A percentile compares a stretch with the other conserved stretches of the same genome.
Evolutionary conservation across 306 rosid species (phyloP).

Genomic region (Vigna reflexopilosa): DNA sequence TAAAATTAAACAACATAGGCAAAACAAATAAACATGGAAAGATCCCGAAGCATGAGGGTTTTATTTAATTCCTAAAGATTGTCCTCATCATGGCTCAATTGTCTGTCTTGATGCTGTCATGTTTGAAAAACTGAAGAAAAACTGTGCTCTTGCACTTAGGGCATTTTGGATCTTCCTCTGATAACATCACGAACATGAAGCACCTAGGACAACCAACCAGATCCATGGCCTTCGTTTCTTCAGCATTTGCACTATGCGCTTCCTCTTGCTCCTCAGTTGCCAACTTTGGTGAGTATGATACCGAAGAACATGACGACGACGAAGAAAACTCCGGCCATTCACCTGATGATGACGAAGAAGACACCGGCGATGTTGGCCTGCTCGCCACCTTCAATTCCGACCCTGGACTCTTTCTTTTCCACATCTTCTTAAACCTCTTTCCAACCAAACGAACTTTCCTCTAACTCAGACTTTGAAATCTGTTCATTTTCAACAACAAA

Average conservation of each 20-base stretch:
- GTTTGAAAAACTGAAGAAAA: constrained; percentile 53
- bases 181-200: constrained; percentile 55
- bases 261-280: background rate
- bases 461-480: background rate
- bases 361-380: background rate
- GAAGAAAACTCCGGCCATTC: background rate
- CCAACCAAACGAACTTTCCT: background rate
- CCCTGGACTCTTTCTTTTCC: constrained; percentile 20
- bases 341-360: background rate
- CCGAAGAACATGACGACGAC: constrained; percentile 5
- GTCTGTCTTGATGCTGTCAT: background rate
- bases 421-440: background rate
- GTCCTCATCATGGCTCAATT: background rate
- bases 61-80: background rate
- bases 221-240: constrained; percentile 48
- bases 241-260: background rate
- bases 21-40: background rate
- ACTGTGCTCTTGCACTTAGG: constrained; percentile 63
- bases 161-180: constrained; percentile 56
- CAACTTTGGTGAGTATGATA: constrained; percentile 16
- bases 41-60: background rate
- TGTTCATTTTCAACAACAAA: background rate
- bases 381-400: background rate
- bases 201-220: constrained; percentile 61
- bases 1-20: background rate